Evolutionary conservation across 2,329 filamentous ascomycete species (phyloP), one percentile per base, ranked within the genome.

Genomic region (Arthrocladium fulminans): DNA sequence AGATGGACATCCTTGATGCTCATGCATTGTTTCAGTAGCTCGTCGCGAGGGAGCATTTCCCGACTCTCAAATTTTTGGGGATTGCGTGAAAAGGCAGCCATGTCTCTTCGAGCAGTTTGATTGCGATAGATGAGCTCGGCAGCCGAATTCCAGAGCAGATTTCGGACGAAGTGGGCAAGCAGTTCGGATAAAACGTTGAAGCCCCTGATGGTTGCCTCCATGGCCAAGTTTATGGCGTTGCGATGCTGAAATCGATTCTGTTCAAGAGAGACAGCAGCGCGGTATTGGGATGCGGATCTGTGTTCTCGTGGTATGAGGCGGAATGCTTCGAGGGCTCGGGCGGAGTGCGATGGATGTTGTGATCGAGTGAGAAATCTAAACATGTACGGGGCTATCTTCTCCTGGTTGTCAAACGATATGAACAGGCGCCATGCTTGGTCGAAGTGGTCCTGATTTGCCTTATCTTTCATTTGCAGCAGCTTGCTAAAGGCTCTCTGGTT

Each of bases 271-370:
- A 56, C 48, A 3, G 51, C 55, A 19, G 74, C 68, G 37, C 63
- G 58, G 57, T 76, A 79, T 45, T 73, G 68, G 3, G 63, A 61
- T 6, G 62, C 55, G 2, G 62, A 65, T 22, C 72, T 69, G 30
- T 65, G 47, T 7, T 63, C 47, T 1, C 51, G 20, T 2, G 65
- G 57, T 22, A 76, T 65, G 2, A 54, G 49, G 24, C 69, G 58
- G 55, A 79, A 79, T 7, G 79, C 51, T n/a, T 63, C 52, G 42
- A 70, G 63, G 15, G 66, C 63, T 40, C 72, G 68, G 49, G 65
- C 64, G 12, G 67, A 61, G 57, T 76, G 67, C 20, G 65, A 42
- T 2, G 58, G 29, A 10, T 61, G 54, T 35, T 56, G 50, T 9
- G 73, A 73, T n/a, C 52, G 55, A 6, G 65, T 64, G 10, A 75